Conservation (phyloP, 306 rosid genomes). For the Acacia crassicarpa region DNA sequence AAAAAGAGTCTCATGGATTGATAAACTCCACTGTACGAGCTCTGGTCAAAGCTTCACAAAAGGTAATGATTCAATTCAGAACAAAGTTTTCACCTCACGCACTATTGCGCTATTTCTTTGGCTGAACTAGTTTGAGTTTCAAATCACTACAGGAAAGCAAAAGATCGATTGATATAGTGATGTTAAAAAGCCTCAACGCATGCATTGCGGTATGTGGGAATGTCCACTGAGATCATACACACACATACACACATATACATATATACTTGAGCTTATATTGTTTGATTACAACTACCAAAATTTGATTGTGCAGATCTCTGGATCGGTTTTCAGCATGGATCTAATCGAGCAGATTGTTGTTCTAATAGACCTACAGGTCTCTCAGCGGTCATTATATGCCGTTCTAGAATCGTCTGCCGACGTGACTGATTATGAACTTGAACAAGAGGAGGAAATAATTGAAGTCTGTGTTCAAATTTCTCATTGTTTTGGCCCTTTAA, state of each 20-base stretch:
- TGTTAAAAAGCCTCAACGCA: slow-evolving; percentile 10
- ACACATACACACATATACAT: too few species aligned
- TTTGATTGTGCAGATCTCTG: slow-evolving; percentile 21
- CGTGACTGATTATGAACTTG: background rate
- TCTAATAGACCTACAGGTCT: background rate
- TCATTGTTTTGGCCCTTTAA: background rate
- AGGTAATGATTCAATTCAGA: slow-evolving; percentile 7
- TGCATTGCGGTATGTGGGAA: slow-evolving; percentile 27
- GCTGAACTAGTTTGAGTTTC: background rate
- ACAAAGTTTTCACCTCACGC: background rate
- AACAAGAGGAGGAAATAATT: slow-evolving; percentile 16
- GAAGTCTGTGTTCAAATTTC: slow-evolving; percentile 11
- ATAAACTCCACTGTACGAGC: background rate
- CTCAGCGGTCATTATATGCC: background rate
- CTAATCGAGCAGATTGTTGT: background rate
- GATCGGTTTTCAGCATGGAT: background rate
- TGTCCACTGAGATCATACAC: too few species aligned
- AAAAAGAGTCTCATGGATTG: background rate
- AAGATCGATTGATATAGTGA: background rate
- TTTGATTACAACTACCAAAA: background rate
- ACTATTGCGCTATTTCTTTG: background rate
- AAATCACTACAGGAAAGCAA: slow-evolving; percentile 28
- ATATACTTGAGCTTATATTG: background rate
- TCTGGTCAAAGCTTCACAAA: slow-evolving; percentile 10
- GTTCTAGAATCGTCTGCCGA: too few species aligned